Evolutionary conservation across 2,329 filamentous ascomycete genomes (phyloP), one percentile per base, ranked within the genome.

Genomic region (Alternaria hordeiaustralica): DNA sequence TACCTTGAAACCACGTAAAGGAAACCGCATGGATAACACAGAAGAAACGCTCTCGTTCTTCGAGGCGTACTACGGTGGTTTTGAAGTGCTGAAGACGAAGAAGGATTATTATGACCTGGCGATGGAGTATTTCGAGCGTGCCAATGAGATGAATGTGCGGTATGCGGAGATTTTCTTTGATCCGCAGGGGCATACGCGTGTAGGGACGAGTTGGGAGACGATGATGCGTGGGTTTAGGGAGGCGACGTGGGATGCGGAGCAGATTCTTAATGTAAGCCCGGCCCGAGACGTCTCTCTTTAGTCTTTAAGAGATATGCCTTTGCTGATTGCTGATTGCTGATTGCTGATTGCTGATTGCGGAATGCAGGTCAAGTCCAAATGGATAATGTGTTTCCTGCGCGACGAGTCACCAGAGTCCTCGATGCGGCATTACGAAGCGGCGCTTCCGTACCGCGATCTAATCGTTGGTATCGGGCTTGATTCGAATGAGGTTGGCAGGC

Each of bases 381-480:
- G 81, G 81, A 80, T 83, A 41, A 72, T 84, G 62, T 84, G 82
- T 58, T 81, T 84, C 49, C 71, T 84, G 13, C 80, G 83, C 5
- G 81, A 84, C 49, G 72, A 79, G 60, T 74, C 80, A 4, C 65
- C 80, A 1, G 74, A 78, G 26, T 61, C 59, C 15, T 54, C 59
- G 20, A 47, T 53, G 53, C 74, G 77, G 13, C 78, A 80, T 15
- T 83, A 83, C 47, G 67, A 76, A 15, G 76, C 77, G 1, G 79
- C 54, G 36, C 46, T 61, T 12, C 36, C 45, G 79, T 26, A 71
- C 79, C 13, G 79, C 81, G 1, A 85, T 80, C 20, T 78, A 76
- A 55, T 79, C 79, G 0, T 74, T n/a, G 83, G 82, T 0, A 80
- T 86, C 11, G 84, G 84, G 0, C 76, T 86, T 3, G 84, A 83